Conservation (phyloP, 1,284 basidiomycete genomes). For the Leccinum griseonigrum region DNA sequence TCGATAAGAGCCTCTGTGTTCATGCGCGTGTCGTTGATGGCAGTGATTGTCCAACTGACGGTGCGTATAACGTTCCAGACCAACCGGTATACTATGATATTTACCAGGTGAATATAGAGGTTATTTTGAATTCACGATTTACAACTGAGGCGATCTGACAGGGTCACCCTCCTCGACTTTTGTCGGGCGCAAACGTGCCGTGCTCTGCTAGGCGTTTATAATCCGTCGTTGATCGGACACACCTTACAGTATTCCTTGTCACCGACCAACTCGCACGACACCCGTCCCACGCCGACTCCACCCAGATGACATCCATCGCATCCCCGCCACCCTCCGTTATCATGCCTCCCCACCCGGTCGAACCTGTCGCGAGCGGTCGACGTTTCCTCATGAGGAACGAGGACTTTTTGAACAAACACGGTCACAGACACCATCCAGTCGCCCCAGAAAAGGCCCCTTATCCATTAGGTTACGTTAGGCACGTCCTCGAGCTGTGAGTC, state of each 20-base stretch:
- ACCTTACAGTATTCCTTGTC: slow-evolving; percentile 13
- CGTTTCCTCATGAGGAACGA: slow-evolving; percentile 39
- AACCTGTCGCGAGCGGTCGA: slow-evolving; percentile 15
- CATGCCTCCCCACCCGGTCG: slow-evolving; percentile 22
- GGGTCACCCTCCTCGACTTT: too few relatives aligned
- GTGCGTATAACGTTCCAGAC: too few relatives aligned
- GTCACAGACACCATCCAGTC: slow-evolving; percentile 61
- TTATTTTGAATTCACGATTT: too few relatives aligned
- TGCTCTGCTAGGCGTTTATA: too few relatives aligned
- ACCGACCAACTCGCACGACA: neutral
- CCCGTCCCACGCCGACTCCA: slow-evolving; percentile 7
- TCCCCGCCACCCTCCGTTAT: slow-evolving; percentile 3
- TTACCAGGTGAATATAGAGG: too few relatives aligned
- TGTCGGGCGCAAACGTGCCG: too few relatives aligned
- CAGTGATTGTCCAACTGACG: too few relatives aligned
- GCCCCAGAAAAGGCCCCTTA: slow-evolving; percentile 70
- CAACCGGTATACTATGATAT: too few relatives aligned
- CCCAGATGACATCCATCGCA: slow-evolving; percentile 9
- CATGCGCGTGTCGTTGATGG: too few relatives aligned
- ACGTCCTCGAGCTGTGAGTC: slow-evolving; percentile 64
- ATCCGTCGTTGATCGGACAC: neutral
- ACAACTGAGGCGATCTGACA: too few relatives aligned
- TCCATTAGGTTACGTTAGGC: slow-evolving; percentile 63
- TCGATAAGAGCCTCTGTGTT: too few relatives aligned
- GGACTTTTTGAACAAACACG: slow-evolving; percentile 58